Conservation (phyloP, 805 yeast species). For the Diddensiella transvaalensis region DNA sequence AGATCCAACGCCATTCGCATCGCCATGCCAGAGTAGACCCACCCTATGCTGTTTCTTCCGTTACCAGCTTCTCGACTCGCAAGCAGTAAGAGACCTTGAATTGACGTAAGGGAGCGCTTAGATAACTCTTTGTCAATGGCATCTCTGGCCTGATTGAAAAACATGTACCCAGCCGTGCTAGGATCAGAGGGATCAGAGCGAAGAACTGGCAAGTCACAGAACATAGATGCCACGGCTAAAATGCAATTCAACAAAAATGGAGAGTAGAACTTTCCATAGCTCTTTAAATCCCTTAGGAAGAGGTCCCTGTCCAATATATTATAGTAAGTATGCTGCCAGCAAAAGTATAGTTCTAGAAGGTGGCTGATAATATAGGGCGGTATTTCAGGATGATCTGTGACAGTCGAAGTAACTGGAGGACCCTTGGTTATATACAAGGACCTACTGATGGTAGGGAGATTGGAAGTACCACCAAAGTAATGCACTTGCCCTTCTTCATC, state of each 20-base stretch:
- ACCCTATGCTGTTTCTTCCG: constrained; percentile 21
- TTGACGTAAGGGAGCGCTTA: constrained; percentile 17
- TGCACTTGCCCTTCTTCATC: constrained; percentile 21
- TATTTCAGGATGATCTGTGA: constrained; percentile 10
- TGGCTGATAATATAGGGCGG: constrained; percentile 14
- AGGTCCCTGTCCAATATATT: constrained; percentile 19
- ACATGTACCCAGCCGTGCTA: constrained; percentile 20
- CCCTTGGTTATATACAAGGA: constrained; percentile 3
- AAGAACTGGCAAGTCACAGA: constrained; percentile 16
- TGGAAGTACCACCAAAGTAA: constrained; percentile 23
- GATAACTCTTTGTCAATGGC: constrained; percentile 17
- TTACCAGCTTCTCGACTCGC: constrained; percentile 22
- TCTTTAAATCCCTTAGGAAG: constrained; percentile 18
- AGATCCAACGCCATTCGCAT: constrained; percentile 23
- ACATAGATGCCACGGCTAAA: constrained; percentile 20
- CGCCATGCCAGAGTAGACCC: constrained; percentile 26
- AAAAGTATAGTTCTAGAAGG: constrained; percentile 20
- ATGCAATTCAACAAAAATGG: constrained; percentile 19
- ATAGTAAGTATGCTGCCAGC: constrained; percentile 23
- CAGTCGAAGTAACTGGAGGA: constrained; percentile 2
- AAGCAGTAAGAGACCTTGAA: constrained; percentile 20
- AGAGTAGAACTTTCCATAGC: constrained; percentile 19
- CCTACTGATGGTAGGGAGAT: constrained; percentile 10
- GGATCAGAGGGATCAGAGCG: constrained; percentile 20
- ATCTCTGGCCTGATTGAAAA: constrained; percentile 19